Percentiles rank a stretch among this genome's conserved stretches.
These are phyloP conservation scores for Echeveria elegans DNA, from an alignment of 164 flowering plant genomes.

Conservation along the genomic window DNA sequence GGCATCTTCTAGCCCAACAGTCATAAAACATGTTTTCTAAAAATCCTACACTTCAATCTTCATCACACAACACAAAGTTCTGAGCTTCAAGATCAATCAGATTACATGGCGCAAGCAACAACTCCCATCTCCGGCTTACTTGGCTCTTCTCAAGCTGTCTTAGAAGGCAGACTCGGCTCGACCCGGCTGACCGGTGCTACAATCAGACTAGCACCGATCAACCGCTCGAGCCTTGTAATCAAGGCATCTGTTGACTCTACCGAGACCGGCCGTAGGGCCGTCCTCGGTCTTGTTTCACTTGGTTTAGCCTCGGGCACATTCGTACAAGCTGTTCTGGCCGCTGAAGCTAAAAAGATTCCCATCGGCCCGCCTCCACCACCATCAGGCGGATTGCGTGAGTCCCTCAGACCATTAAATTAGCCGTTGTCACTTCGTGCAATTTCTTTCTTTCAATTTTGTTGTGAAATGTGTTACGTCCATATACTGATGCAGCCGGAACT, in stretches of 20 bases:
- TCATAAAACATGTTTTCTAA: background rate
- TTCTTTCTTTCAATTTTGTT: background rate
- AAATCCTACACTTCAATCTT: no score
- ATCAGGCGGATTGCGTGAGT: constrained; percentile 94
- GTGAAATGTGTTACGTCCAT: background rate
- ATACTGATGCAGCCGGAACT: constrained; percentile 79
- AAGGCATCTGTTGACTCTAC: constrained; percentile 36
- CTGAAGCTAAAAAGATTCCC: constrained; percentile 43
- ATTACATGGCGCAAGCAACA: constrained; percentile 73
- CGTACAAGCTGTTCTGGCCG: constrained; percentile 68
- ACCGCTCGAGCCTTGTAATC: constrained; percentile 30
- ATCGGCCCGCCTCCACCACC: constrained; percentile 89
- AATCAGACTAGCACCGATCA: constrained; percentile 20
- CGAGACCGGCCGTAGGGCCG: constrained; percentile 68
- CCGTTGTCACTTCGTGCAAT: background rate
- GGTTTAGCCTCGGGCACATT: constrained; percentile 66
- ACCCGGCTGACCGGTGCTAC: constrained; percentile 29
- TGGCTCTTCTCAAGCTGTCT: constrained; percentile 58
- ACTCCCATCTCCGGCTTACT: constrained; percentile 77
- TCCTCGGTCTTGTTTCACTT: constrained; percentile 64
- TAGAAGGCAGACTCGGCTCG: constrained; percentile 64
- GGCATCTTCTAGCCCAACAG: background rate
- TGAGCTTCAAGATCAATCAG: no score
- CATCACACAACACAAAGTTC: background rate
- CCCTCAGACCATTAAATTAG: background rate